These are phyloP conservation scores for Plectosphaerella plurivora DNA, from an alignment of 2,329 filamentous ascomycete species.

Conservation along the genomic window DNA sequence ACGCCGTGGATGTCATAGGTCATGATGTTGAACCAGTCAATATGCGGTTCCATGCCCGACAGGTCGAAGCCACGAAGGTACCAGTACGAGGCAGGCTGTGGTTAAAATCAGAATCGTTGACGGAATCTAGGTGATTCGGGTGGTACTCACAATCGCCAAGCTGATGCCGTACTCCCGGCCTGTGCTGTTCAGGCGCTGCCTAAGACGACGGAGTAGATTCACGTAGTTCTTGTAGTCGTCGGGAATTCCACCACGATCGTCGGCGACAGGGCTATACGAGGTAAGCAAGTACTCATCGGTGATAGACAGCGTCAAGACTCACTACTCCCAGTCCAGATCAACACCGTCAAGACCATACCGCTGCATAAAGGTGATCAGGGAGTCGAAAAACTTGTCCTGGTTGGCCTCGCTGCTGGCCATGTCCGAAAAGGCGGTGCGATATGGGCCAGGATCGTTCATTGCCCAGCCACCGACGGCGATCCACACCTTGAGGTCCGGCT, in stretches of 20 bases:
- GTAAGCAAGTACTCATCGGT: neutral
- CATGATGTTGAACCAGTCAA: conserved; percentile 22
- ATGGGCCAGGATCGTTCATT: conserved; percentile 29
- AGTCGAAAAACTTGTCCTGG: conserved; percentile 14
- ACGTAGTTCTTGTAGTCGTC: conserved; percentile 12
- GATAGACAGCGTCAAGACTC: neutral
- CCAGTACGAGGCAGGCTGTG: conserved; percentile 8
- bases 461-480: conserved; percentile 37
- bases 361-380: conserved; percentile 12
- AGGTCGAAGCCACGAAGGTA: conserved; percentile 7
- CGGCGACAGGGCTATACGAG: conserved; percentile 9
- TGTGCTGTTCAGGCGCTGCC: neutral
- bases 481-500: conserved; percentile 25
- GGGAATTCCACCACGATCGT: conserved; percentile 8
- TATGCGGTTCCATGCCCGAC: neutral
- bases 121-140: neutral
- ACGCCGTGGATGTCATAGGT: conserved; percentile 23
- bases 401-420: conserved; percentile 6
- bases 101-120: neutral
- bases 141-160: conserved; percentile 1
- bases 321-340: conserved; percentile 19
- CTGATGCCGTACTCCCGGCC: conserved; percentile 1
- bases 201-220: conserved; percentile 35
- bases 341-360: conserved; percentile 20
- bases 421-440: conserved; percentile 17